A percentile compares a stretch with the other conserved stretches of the same genome.
These are phyloP conservation scores for Trametes gibbosa DNA, from an alignment of 768 basidiomycete species.

Conservation along the genomic window DNA sequence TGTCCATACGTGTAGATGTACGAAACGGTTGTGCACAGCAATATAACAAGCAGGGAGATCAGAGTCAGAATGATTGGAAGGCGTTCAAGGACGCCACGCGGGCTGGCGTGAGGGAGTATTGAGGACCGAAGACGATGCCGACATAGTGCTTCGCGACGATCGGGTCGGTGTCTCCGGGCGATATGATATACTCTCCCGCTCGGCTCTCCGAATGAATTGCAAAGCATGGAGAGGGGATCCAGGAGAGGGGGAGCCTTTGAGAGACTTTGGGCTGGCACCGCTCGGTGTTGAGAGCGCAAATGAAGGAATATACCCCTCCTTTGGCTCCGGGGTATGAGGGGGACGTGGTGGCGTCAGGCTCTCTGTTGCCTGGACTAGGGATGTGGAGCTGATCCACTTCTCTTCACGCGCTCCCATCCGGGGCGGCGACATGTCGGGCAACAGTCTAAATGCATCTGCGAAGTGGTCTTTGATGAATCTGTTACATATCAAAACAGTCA, in stretches of 20 bases:
- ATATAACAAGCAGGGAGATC: neutral
- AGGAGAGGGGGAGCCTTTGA: constrained; percentile 54
- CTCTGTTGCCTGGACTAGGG: constrained; percentile 58
- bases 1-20: constrained; percentile 8
- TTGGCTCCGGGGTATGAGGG: constrained; percentile 71
- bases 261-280: constrained; percentile 44
- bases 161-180: constrained; percentile 70
- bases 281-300: constrained; percentile 56
- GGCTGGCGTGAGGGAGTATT: constrained; percentile 50
- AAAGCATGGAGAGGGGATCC: constrained; percentile 65
- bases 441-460: constrained; percentile 75
- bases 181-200: constrained; percentile 48
- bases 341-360: constrained; percentile 34
- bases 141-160: constrained; percentile 40
- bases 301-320: constrained; percentile 53
- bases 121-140: constrained; percentile 30
- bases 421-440: constrained; percentile 60
- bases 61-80: neutral
- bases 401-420: constrained; percentile 51
- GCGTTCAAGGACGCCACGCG: constrained; percentile 59
- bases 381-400: constrained; percentile 82
- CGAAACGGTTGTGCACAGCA: constrained; percentile 7
- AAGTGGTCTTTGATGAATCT: constrained; percentile 89
- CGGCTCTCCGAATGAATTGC: constrained; percentile 83
- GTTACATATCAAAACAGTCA: neutral